These are phyloP conservation scores for Cutaneotrichosporon dermatis DNA, from an alignment of 1,284 basidiomycete genomes.

Conservation along the genomic window DNA sequence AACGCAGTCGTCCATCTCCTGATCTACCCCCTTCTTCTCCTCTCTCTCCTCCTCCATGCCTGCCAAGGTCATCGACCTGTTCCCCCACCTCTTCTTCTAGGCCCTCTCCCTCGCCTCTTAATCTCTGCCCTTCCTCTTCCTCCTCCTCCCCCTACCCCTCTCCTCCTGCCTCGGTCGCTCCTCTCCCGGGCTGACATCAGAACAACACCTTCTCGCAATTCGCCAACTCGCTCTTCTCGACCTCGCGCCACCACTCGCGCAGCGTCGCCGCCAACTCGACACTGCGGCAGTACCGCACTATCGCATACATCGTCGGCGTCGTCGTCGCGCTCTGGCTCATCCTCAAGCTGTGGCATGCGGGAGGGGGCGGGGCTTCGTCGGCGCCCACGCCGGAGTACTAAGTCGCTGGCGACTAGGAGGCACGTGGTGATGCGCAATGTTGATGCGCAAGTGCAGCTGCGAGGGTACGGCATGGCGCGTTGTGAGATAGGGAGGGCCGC, in stretches of 20 bases:
- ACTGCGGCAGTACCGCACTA: slow-evolving; percentile 42
- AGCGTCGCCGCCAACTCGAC: slow-evolving; percentile 40
- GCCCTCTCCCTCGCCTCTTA: too few species aligned
- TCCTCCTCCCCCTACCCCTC: neutral
- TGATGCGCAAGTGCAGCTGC: neutral
- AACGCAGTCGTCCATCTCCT: too few species aligned
- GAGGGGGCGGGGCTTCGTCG: neutral
- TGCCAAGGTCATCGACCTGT: too few species aligned
- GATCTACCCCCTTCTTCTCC: too few species aligned
- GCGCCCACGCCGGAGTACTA: neutral
- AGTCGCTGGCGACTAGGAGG: too few species aligned
- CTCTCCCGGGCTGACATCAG: neutral
- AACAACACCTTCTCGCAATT: slow-evolving; percentile 41
- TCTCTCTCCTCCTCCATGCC: too few species aligned
- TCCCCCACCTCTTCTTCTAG: too few species aligned
- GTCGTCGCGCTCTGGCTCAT: slow-evolving; percentile 41
- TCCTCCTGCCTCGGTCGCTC: neutral
- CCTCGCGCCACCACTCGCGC: slow-evolving; percentile 42
- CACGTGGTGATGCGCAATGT: neutral
- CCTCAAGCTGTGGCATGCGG: slow-evolving; percentile 31
- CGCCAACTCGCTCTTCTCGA: slow-evolving; percentile 45
- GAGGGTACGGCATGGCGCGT: neutral
- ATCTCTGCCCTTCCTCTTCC: too few species aligned
- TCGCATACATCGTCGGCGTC: slow-evolving; percentile 40
- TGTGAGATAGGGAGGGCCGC: neutral